Evolutionary conservation across 2,329 filamentous ascomycete genomes (phyloP).

Genomic region (Boeremia lycopersici): DNA sequence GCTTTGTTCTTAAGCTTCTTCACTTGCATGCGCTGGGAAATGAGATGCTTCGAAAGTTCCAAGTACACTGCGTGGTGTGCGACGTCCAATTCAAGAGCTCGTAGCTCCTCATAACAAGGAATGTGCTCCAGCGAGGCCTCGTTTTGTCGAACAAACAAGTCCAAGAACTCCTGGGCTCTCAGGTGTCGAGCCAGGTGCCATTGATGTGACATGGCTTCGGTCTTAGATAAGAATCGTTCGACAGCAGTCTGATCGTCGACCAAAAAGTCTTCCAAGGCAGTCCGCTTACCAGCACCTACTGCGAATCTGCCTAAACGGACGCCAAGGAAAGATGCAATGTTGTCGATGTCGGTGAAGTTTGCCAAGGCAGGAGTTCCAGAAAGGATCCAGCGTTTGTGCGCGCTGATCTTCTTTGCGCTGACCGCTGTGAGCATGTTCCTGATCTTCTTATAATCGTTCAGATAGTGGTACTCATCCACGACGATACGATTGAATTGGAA

Average conservation of each 20-base stretch:
- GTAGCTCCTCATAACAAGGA: slow-evolving; percentile 50
- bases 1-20: slow-evolving; percentile 47
- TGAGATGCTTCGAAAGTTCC: slow-evolving; percentile 61
- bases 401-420: slow-evolving; percentile 54
- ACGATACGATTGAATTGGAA: slow-evolving; percentile 67
- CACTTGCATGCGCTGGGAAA: slow-evolving; percentile 57
- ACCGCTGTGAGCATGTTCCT: slow-evolving; percentile 32
- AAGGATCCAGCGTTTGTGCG: slow-evolving; percentile 64
- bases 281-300: slow-evolving; percentile 51
- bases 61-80: slow-evolving; percentile 61
- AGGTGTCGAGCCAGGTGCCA: slow-evolving; percentile 60
- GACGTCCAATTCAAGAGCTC: slow-evolving; percentile 52
- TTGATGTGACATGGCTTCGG: slow-evolving; percentile 55
- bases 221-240: slow-evolving; percentile 62
- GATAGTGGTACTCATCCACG: slow-evolving; percentile 69
- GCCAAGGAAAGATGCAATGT: slow-evolving; percentile 62
- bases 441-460: slow-evolving; percentile 47
- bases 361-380: slow-evolving; percentile 66
- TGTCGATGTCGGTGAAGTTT: slow-evolving; percentile 65
- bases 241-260: slow-evolving; percentile 47
- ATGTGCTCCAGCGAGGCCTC: slow-evolving; percentile 49
- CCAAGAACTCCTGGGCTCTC: slow-evolving; percentile 61
- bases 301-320: slow-evolving; percentile 62
- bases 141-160: slow-evolving; percentile 56
- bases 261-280: slow-evolving; percentile 52